Conservation (phyloP, 2,329 filamentous ascomycete genomes). For the Hymenotorrendiella dingleyae region DNA sequence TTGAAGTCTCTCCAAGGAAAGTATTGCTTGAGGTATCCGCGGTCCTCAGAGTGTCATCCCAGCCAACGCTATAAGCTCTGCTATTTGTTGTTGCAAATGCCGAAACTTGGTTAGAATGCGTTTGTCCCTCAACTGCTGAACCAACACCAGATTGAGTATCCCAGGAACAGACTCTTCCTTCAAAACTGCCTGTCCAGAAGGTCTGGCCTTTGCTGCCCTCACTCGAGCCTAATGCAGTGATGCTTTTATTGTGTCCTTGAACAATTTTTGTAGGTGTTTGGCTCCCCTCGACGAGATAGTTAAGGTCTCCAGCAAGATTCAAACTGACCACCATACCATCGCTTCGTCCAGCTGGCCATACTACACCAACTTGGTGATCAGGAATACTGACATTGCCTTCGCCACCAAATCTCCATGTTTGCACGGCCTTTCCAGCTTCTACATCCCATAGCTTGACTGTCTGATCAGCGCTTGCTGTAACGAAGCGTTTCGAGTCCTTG, state of each 20-base stretch:
- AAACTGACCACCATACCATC: constrained; percentile 89
- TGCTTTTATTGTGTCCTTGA: constrained; percentile 84
- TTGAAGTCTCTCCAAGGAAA: constrained; percentile 63
- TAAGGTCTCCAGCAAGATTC: constrained; percentile 82
- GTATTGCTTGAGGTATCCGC: constrained; percentile 69
- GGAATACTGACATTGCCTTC: constrained; percentile 65
- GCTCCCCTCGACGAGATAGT: constrained; percentile 73
- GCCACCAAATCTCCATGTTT: constrained; percentile 80
- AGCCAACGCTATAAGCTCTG: constrained; percentile 78
- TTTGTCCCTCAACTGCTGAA: constrained; percentile 67
- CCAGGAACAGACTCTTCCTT: constrained; percentile 83
- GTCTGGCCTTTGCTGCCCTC: constrained; percentile 47
- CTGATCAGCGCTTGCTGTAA: constrained; percentile 89
- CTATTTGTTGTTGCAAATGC: constrained; percentile 60
- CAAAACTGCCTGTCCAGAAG: constrained; percentile 86
- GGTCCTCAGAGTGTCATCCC: constrained; percentile 85
- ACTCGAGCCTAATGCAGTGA: constrained; percentile 67
- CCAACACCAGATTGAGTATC: constrained; percentile 65
- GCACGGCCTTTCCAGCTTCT: constrained; percentile 67
- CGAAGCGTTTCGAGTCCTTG: constrained; percentile 76
- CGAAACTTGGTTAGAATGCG: constrained; percentile 80
- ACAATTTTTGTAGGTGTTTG: constrained; percentile 64
- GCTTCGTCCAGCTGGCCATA: constrained; percentile 74
- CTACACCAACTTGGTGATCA: constrained; percentile 91
- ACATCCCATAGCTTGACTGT: constrained; percentile 93